A percentile compares a stretch with the other conserved stretches of the same genome.
Evolutionary conservation across 306 rosid genomes (phyloP).

Genomic region (Abrus pulchellus): DNA sequence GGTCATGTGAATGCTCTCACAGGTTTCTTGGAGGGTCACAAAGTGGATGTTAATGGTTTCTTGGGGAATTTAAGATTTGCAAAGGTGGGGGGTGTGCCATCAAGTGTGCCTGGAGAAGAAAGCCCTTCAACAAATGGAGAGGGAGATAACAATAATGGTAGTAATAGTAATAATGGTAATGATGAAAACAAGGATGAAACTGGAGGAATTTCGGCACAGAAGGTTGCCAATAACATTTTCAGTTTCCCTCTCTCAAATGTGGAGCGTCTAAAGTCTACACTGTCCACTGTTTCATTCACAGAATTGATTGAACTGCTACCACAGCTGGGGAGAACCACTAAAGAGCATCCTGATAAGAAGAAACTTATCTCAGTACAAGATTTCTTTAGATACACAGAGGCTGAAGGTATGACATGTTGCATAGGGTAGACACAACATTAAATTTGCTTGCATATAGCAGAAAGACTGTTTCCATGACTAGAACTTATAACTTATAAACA

Average conservation of each 20-base stretch:
- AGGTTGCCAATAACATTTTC: conserved; percentile 79
- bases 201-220: conserved; percentile 79
- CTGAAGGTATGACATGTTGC: conserved; percentile 81
- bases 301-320: conserved; percentile 94
- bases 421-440: conserved; percentile 8
- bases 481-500: neutral
- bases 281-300: conserved; percentile 86
- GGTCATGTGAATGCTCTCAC: conserved; percentile 69
- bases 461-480: neutral
- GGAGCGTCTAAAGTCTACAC: conserved; percentile 92
- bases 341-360: conserved; percentile 98
- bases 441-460: conserved; percentile 39
- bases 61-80: conserved; percentile 93
- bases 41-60: conserved; percentile 77
- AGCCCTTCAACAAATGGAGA: conserved; percentile 68
- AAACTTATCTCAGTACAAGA: conserved; percentile 91
- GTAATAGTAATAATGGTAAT: conserved; percentile 35
- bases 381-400: conserved; percentile 96
- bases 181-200: conserved; percentile 67
- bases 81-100: conserved; percentile 88
- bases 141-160: conserved; percentile 53
- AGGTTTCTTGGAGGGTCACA: conserved; percentile 73
- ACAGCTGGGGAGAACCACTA: conserved; percentile 76
- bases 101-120: conserved; percentile 76
- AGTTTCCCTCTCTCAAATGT: conserved; percentile 96